Evolutionary conservation across 495 filamentous ascomycete genomes (phyloP).

Genomic region (Sporormia fimetaria): DNA sequence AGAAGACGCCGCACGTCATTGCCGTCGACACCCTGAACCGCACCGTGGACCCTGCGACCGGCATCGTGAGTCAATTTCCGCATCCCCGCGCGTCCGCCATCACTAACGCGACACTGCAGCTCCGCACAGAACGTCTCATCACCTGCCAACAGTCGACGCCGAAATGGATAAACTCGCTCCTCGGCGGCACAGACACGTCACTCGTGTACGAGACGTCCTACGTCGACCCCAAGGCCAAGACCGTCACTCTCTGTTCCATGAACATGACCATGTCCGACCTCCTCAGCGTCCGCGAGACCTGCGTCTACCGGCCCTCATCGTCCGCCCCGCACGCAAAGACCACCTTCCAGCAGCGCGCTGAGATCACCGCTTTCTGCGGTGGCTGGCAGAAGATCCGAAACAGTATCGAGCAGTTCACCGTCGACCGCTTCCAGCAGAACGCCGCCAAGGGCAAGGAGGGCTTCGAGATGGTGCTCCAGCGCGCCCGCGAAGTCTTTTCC

Average conservation of each 20-base stretch:
- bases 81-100: not conserved
- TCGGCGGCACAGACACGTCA: slow-evolving; percentile 64
- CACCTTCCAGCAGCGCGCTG: slow-evolving; percentile 72
- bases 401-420: slow-evolving; percentile 80
- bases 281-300: slow-evolving; percentile 78
- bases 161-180: slow-evolving; percentile 68
- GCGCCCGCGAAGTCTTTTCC: slow-evolving; percentile 83
- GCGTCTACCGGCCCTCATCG: slow-evolving; percentile 60
- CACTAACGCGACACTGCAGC: slow-evolving; percentile 34
- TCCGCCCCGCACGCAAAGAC: slow-evolving; percentile 50
- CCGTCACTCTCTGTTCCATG: slow-evolving; percentile 84
- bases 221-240: slow-evolving; percentile 68
- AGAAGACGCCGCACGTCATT: slow-evolving; percentile 84
- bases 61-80: slow-evolving; percentile 53
- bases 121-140: slow-evolving; percentile 93
- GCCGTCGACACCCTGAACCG: slow-evolving; percentile 87
- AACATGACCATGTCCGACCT: slow-evolving; percentile 88
- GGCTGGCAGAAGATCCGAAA: slow-evolving; percentile 94
- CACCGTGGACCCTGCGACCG: slow-evolving; percentile 63
- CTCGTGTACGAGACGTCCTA: slow-evolving; percentile 93
- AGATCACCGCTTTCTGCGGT: slow-evolving; percentile 87
- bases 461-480: slow-evolving; percentile 86
- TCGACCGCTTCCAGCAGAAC: slow-evolving; percentile 83
- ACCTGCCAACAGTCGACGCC: slow-evolving; percentile 85
- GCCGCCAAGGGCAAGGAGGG: slow-evolving; percentile 79